phyloP scores from a whole-genome alignment of 352 stramenopile genomes.

The Phytopythium cucurbitacearum region DNA sequence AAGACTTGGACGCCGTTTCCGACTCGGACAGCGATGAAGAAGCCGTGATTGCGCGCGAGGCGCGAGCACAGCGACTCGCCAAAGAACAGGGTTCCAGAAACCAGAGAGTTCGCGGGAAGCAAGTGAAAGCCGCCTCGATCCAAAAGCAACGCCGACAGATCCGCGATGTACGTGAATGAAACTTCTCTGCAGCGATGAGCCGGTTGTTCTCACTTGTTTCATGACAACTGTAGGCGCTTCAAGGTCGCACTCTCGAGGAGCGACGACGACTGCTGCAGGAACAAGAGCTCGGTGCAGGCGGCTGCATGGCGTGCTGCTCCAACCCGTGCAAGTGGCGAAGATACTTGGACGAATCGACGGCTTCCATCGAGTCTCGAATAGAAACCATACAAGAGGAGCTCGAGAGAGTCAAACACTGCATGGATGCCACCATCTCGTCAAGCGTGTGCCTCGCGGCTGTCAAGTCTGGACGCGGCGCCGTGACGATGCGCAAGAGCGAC shows the following conservation, averaged over 20 bases:
- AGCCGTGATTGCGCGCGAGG: slow-evolving; percentile 52
- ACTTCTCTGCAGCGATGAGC: neutral
- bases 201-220: neutral
- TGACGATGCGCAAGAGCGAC: slow-evolving; percentile 60
- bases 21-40: slow-evolving; percentile 76
- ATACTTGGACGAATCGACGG: slow-evolving; percentile 51
- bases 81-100: slow-evolving; percentile 30
- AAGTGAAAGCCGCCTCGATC: slow-evolving; percentile 51
- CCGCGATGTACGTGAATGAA: slow-evolving; percentile 34
- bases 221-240: slow-evolving; percentile 28
- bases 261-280: slow-evolving; percentile 57
- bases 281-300: slow-evolving; percentile 61
- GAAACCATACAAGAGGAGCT: slow-evolving; percentile 61
- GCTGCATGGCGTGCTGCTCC: slow-evolving; percentile 78
- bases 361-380: slow-evolving; percentile 52
- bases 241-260: slow-evolving; percentile 56
- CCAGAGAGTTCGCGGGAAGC: slow-evolving; percentile 44
- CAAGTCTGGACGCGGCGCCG: slow-evolving; percentile 38
- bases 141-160: slow-evolving; percentile 75
- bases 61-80: slow-evolving; percentile 21
- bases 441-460: slow-evolving; percentile 57
- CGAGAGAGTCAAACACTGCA: slow-evolving; percentile 59
- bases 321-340: slow-evolving; percentile 65
- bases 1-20: slow-evolving; percentile 29
- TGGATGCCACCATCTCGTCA: slow-evolving; percentile 45